Evolutionary conservation across 345 rosid species (phyloP).

Genomic region (Cardamine resedifolia): DNA sequence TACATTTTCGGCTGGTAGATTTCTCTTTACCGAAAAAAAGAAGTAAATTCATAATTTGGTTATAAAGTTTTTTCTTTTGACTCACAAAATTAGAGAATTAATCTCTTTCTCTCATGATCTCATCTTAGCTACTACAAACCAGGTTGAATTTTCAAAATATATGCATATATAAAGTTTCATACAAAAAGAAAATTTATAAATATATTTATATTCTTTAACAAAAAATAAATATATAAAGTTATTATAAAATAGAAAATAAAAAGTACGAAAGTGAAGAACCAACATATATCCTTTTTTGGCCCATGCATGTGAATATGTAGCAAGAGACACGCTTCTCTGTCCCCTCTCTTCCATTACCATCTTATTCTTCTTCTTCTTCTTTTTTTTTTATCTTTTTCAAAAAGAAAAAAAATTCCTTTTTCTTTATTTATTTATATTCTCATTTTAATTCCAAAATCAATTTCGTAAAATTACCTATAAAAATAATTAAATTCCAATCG

Average conservation of each 20-base stretch:
- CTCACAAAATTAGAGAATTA: neutral
- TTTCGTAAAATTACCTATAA: conserved; percentile 21
- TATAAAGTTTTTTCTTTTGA: too few species aligned
- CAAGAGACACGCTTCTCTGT: conserved; percentile 40
- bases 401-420: neutral
- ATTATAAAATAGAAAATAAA: neutral
- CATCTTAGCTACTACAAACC: neutral
- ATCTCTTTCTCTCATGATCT: too few species aligned
- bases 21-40: too few species aligned
- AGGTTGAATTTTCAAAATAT: neutral
- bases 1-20: too few species aligned
- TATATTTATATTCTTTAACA: too few species aligned
- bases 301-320: conserved; percentile 41
- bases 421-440: neutral
- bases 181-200: neutral
- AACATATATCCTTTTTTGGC: conserved; percentile 38
- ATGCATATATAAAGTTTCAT: neutral
- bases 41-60: too few species aligned
- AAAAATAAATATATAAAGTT: neutral
- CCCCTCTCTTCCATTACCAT: conserved; percentile 30
- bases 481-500: conserved; percentile 24
- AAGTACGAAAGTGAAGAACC: conserved; percentile 23
- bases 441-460: neutral
- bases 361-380: neutral
- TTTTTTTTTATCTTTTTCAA: neutral